Evolutionary conservation across 805 yeast species (phyloP).

Genomic region (Candida adriatica): DNA sequence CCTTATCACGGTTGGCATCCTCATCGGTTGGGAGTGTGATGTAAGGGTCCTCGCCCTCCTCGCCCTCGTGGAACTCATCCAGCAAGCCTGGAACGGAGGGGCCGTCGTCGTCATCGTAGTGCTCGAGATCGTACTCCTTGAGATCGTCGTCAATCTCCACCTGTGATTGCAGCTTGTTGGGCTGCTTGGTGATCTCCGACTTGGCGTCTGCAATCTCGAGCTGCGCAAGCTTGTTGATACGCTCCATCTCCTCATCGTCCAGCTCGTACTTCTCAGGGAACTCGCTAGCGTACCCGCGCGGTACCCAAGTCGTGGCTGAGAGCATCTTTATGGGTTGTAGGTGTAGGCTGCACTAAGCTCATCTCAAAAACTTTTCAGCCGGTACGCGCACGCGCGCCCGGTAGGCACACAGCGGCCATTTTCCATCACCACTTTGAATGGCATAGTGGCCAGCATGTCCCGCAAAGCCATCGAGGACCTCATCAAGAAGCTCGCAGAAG

Average conservation of each 20-base stretch:
- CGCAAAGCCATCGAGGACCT: constrained; percentile 51
- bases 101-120: constrained; percentile 63
- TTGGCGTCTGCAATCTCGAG: constrained; percentile 74
- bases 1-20: constrained; percentile 69
- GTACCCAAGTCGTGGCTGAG: constrained; percentile 92
- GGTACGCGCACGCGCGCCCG: not conserved
- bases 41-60: constrained; percentile 36
- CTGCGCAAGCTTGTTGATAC: constrained; percentile 81
- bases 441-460: constrained; percentile 10
- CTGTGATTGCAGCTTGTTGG: constrained; percentile 30
- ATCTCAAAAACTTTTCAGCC: constrained; percentile 3
- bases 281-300: constrained; percentile 91
- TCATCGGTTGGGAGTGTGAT: constrained; percentile 39
- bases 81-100: constrained; percentile 70
- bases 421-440: not conserved
- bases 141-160: constrained; percentile 73
- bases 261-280: constrained; percentile 85
- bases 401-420: not conserved
- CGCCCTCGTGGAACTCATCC: constrained; percentile 47
- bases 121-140: constrained; percentile 81
- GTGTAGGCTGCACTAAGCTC: not conserved
- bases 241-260: constrained; percentile 86
- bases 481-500: constrained; percentile 31
- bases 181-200: constrained; percentile 37
- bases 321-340: constrained; percentile 45